Percentiles rank a stretch among this genome's conserved stretches.
Evolutionary conservation across 257 asterid genomes (phyloP).

Genomic region (Fraxinus pennsylvanica): DNA sequence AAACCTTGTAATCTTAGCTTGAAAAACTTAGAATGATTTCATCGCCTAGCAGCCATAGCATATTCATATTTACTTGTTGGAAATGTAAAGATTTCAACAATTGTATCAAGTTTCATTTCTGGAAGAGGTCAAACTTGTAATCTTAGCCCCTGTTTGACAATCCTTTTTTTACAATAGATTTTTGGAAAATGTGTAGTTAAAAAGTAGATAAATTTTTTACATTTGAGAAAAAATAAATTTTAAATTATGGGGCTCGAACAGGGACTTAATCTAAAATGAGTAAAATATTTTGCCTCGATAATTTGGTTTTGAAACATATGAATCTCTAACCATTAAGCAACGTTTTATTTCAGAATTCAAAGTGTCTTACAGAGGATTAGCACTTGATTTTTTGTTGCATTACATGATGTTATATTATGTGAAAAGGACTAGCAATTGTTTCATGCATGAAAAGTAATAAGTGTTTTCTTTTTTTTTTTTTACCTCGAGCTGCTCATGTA

Average conservation of each 20-base stretch:
- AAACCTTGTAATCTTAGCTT: neutral
- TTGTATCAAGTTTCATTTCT: neutral
- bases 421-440: neutral
- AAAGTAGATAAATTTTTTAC: no score
- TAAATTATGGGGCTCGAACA: no score
- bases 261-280: neutral
- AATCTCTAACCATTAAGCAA: neutral
- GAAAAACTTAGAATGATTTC: neutral
- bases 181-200: no score
- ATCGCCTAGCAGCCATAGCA: neutral
- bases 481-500: conserved; percentile 87
- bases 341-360: neutral
- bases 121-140: neutral
- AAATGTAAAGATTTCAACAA: neutral
- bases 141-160: neutral
- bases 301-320: neutral
- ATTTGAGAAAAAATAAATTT: no score
- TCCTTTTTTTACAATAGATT: no score
- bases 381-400: neutral
- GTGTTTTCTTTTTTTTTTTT: neutral
- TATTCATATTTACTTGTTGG: neutral
- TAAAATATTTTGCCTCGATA: neutral
- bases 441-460: neutral
- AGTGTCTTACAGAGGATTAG: no score
- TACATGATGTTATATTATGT: neutral